phyloP scores from a whole-genome alignment of 495 filamentous ascomycete genomes.

The Astrothelium macrocarpum region DNA sequence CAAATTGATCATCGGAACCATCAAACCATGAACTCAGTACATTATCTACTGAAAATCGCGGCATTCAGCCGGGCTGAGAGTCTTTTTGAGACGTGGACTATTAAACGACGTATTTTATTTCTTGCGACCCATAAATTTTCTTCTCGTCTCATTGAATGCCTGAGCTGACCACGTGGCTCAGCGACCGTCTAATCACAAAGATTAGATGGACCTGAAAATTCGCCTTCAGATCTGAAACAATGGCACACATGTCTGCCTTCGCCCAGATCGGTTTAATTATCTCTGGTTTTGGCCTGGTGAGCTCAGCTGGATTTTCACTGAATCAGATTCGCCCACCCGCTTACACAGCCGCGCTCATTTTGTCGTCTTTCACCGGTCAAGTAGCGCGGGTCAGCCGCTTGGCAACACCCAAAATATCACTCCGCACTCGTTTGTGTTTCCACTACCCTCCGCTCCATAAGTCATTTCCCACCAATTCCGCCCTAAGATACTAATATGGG shows the following conservation, averaged over 20 bases:
- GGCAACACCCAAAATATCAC: not conserved
- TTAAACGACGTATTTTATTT: too few species aligned
- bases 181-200: too few species aligned
- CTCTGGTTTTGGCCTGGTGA: not conserved
- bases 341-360: not conserved
- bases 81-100: too few species aligned
- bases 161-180: too few species aligned
- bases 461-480: not conserved
- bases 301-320: not conserved
- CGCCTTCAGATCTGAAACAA: not conserved
- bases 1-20: too few species aligned
- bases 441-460: not conserved
- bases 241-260: not conserved
- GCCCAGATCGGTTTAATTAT: not conserved
- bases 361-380: not conserved
- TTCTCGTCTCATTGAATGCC: too few species aligned
- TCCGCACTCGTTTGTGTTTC: not conserved
- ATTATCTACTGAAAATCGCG: too few species aligned
- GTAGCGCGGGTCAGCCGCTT: not conserved
- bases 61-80: too few species aligned
- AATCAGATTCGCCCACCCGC: not conserved
- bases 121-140: too few species aligned
- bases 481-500: not conserved
- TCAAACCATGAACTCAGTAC: too few species aligned
- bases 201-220: too few species aligned